phyloP scores from a whole-genome alignment of 371 early-diverging fungal genomes.

The Mucor ambiguus region DNA sequence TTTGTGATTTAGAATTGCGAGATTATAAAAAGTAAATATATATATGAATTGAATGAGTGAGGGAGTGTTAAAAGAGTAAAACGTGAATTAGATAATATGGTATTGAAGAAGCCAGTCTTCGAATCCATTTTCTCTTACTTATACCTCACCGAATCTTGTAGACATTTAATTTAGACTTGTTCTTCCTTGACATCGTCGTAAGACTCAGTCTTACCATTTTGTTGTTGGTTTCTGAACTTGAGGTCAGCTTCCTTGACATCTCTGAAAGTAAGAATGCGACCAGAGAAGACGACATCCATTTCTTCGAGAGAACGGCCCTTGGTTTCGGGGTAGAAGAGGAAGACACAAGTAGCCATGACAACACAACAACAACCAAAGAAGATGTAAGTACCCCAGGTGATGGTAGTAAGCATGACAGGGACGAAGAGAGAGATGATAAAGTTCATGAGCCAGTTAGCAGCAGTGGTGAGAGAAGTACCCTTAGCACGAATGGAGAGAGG shows the following conservation, averaged over 20 bases:
- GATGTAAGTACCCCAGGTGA: slow-evolving; percentile 60
- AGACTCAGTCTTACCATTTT: not conserved
- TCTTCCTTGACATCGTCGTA: slow-evolving; percentile 12
- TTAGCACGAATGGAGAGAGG: slow-evolving; percentile 54
- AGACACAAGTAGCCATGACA: slow-evolving; percentile 39
- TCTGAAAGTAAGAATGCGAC: slow-evolving; percentile 27
- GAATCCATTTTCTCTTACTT: not conserved
- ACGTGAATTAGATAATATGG: not conserved
- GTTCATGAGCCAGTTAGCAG: slow-evolving; percentile 71
- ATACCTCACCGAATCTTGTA: not conserved
- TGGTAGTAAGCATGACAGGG: slow-evolving; percentile 45
- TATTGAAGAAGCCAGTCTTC: slow-evolving; percentile 5
- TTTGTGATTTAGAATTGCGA: not conserved
- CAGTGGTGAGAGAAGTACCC: slow-evolving; percentile 57
- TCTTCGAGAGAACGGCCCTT: slow-evolving; percentile 64
- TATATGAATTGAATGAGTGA: not conserved
- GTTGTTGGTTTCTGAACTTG: not conserved
- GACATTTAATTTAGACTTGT: slow-evolving; percentile 6
- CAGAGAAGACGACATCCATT: slow-evolving; percentile 58
- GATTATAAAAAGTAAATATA: not conserved
- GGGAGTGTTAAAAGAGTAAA: not conserved
- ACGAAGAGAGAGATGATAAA: slow-evolving; percentile 49
- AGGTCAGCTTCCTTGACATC: slow-evolving; percentile 15
- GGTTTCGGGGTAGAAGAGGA: slow-evolving; percentile 59
- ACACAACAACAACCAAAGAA: slow-evolving; percentile 61